phyloP scores from a whole-genome alignment of 257 asterid species.

The Verbena officinalis region DNA sequence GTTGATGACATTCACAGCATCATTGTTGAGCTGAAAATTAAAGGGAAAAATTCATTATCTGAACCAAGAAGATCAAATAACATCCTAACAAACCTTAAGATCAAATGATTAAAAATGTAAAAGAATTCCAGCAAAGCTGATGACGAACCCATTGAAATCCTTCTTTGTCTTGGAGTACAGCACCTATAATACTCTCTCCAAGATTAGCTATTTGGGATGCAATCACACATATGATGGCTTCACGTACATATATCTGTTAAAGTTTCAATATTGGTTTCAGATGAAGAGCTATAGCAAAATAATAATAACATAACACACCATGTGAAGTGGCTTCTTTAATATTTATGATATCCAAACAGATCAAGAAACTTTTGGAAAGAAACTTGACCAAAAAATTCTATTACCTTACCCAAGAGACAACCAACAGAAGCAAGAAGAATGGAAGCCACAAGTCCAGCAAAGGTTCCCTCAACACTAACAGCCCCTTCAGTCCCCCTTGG shows the following conservation, averaged over 20 bases:
- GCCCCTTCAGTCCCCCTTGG: conserved; percentile 99
- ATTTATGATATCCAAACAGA: too few relatives aligned
- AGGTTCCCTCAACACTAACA: conserved; percentile 89
- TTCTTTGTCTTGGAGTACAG: conserved; percentile 57
- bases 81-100: not conserved
- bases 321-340: conserved; percentile 18
- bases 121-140: conserved; percentile 3
- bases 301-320: not conserved
- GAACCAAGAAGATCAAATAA: not conserved
- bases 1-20: conserved; percentile 79
- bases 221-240: conserved; percentile 61
- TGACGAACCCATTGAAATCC: conserved; percentile 52
- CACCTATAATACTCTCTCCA: conserved; percentile 95
- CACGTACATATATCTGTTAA: conserved; percentile 57
- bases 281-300: too few relatives aligned
- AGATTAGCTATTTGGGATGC: conserved; percentile 98
- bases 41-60: not conserved
- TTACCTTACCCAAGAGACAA: conserved; percentile 67
- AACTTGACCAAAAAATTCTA: conserved; percentile 2
- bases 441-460: conserved; percentile 85
- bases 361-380: too few relatives aligned
- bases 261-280: too few relatives aligned
- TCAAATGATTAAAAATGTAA: not conserved
- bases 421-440: conserved; percentile 77
- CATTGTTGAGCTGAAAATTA: conserved; percentile 64